Conservation (phyloP, 495 filamentous ascomycete species). For the Cryomyces minteri region DNA sequence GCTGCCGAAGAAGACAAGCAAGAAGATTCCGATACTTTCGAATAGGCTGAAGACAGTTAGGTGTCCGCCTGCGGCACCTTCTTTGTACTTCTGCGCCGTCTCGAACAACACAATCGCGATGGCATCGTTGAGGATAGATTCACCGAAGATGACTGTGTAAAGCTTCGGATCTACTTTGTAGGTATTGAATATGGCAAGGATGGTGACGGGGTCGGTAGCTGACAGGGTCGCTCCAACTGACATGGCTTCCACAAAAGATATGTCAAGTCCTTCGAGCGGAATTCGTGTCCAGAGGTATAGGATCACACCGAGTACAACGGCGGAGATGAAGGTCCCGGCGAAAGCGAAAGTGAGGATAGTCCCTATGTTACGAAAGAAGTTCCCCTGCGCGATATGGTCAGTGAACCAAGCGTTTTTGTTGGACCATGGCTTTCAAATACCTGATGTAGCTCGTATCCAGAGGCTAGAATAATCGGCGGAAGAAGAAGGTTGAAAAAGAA, state of each 20-base stretch:
- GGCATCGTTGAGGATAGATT: conserved; percentile 94
- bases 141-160: conserved; percentile 95
- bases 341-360: conserved; percentile 98
- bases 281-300: conserved; percentile 79
- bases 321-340: conserved; percentile 91
- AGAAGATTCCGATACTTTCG: conserved; percentile 83
- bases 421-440: conserved; percentile 2
- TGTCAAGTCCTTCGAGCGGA: conserved; percentile 64
- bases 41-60: conserved; percentile 61
- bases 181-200: conserved; percentile 95
- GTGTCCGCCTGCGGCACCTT: conserved; percentile 30
- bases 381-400: conserved; percentile 31
- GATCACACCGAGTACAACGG: conserved; percentile 73
- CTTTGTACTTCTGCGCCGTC: conserved; percentile 75
- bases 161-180: conserved; percentile 98
- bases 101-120: conserved; percentile 98
- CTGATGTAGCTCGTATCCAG: conserved; percentile 93
- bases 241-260: conserved; percentile 84
- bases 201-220: conserved; percentile 92
- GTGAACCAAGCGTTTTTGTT: neutral
- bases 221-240: conserved; percentile 91
- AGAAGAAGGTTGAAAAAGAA: conserved; percentile 98
- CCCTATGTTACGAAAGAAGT: conserved; percentile 97
- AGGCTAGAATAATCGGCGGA: conserved; percentile 91
- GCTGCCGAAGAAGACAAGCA: conserved; percentile 89